A percentile compares a stretch with the other conserved stretches of the same genome.
Evolutionary conservation across 345 rosid genomes (phyloP).

Genomic region (Raphanus sativus): DNA sequence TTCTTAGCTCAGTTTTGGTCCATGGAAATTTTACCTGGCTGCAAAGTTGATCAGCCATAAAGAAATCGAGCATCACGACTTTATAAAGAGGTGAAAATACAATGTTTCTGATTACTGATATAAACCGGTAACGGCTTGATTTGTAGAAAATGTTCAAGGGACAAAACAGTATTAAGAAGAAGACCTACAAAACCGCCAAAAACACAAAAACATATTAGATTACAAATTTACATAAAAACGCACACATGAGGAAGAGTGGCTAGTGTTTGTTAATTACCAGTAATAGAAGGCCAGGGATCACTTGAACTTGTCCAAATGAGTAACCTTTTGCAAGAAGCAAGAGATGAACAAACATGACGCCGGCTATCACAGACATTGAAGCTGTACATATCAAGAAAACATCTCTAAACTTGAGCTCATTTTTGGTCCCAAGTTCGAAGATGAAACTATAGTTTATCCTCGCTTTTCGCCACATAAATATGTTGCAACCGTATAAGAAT

Average conservation of each 20-base stretch:
- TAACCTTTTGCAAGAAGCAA: conserved; percentile 70
- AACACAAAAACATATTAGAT: conserved; percentile 10
- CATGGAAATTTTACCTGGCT: conserved; percentile 64
- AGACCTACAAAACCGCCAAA: conserved; percentile 43
- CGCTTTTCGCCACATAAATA: conserved; percentile 84
- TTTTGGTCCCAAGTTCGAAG: conserved; percentile 70
- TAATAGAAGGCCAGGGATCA: conserved; percentile 75
- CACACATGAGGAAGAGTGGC: neutral
- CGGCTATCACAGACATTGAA: conserved; percentile 72
- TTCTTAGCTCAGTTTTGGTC: neutral
- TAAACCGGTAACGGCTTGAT: conserved; percentile 71
- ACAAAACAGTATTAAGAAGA: conserved; percentile 57
- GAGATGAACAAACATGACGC: conserved; percentile 81
- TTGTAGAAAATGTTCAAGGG: conserved; percentile 76
- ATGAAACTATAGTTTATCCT: conserved; percentile 93
- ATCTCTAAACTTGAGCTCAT: conserved; percentile 91
- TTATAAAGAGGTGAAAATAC: conserved; percentile 85
- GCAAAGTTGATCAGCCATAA: conserved; percentile 99
- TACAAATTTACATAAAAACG: neutral
- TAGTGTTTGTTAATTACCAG: conserved; percentile 51
- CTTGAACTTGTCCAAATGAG: conserved; percentile 73
- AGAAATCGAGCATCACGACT: conserved; percentile 97
- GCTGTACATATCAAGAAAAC: conserved; percentile 77
- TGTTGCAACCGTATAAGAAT: conserved; percentile 92
- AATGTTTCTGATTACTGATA: conserved; percentile 70